Percentiles rank a stretch among this genome's conserved stretches.
Conservation (phyloP, 2,329 filamentous ascomycete species). For the Arthrobotrys musiformis region DNA sequence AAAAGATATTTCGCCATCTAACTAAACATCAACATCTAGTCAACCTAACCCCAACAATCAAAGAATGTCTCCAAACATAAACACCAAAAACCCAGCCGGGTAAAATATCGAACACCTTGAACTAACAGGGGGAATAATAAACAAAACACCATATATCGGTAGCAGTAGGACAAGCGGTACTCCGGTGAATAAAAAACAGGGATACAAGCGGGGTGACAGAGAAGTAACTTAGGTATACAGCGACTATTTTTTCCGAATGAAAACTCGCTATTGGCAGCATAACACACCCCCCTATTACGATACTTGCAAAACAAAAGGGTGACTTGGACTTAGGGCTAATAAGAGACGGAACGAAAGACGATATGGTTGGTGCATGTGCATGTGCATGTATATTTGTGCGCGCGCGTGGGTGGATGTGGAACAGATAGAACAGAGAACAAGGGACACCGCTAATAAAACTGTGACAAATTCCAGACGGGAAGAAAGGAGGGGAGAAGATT, state of each 20-base stretch:
- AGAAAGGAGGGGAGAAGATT: neutral
- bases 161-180: no score
- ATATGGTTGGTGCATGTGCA: no score
- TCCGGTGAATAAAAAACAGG: no score
- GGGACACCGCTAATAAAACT: conserved; percentile 34
- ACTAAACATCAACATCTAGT: neutral
- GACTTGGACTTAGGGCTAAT: neutral
- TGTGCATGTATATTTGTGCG: no score
- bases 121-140: no score
- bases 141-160: no score
- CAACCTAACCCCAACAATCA: neutral
- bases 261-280: neutral
- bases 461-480: conserved; percentile 27
- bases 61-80: neutral
- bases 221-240: no score
- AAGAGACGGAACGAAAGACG: neutral
- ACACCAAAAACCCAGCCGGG: no score
- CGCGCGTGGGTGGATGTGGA: neutral
- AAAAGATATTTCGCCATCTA: conserved; percentile 16
- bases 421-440: neutral
- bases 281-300: neutral
- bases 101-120: no score
- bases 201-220: no score
- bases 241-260: no score
- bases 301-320: neutral